phyloP scores from a whole-genome alignment of 1,139 yeast genomes.

The Zygosaccharomyces pseudobailii region DNA sequence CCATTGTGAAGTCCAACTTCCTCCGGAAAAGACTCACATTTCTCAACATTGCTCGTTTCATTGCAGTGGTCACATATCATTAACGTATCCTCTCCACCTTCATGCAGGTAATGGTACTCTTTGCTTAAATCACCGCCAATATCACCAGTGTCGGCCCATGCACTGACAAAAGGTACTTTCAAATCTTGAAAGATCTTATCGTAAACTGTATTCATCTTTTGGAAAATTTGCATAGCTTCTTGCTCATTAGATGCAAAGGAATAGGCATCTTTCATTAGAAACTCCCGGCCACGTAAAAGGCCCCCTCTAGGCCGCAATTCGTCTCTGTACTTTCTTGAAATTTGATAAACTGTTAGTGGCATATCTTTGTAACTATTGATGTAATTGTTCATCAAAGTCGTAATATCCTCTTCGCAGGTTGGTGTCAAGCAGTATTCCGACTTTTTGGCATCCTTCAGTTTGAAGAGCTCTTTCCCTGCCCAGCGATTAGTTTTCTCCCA shows the following conservation, averaged over 20 bases:
- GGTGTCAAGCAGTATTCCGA: constrained; percentile 68
- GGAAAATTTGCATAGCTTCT: constrained; percentile 61
- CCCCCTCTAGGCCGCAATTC: constrained; percentile 93
- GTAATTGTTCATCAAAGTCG: constrained; percentile 54
- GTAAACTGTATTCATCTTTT: constrained; percentile 59
- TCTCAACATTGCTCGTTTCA: constrained; percentile 66
- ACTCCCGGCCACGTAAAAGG: constrained; percentile 79
- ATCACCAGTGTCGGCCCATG: constrained; percentile 88
- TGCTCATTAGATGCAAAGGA: constrained; percentile 62
- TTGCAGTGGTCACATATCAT: constrained; percentile 62
- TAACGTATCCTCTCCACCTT: constrained; percentile 75
- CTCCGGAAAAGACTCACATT: constrained; percentile 50
- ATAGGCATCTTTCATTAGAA: constrained; percentile 92
- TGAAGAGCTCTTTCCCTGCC: constrained; percentile 57
- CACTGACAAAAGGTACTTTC: constrained; percentile 68
- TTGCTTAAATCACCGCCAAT: constrained; percentile 90
- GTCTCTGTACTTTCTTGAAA: constrained; percentile 77
- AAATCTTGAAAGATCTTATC: constrained; percentile 59
- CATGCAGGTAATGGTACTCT: constrained; percentile 80
- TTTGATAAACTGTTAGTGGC: constrained; percentile 75
- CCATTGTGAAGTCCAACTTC: constrained; percentile 33
- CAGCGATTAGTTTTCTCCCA: constrained; percentile 82
- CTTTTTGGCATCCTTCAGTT: constrained; percentile 46
- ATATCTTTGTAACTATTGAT: constrained; percentile 60
- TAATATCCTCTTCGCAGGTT: constrained; percentile 92